phyloP scores from a whole-genome alignment of 139 green algal genomes.

The Tetraselmis chui region DNA sequence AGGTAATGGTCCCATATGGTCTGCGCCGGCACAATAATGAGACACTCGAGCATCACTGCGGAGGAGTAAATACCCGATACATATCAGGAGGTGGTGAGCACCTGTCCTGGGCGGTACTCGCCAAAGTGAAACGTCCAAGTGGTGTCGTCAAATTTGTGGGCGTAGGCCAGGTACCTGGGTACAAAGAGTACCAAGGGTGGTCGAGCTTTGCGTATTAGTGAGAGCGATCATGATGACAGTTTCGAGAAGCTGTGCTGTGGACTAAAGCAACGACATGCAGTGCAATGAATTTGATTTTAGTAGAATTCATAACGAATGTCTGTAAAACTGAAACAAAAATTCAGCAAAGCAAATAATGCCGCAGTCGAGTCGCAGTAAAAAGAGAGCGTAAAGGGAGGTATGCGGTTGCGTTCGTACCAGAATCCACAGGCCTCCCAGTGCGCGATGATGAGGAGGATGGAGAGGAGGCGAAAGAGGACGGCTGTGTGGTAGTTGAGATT shows the following conservation, averaged over 20 bases:
- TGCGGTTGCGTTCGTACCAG: neutral
- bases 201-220: too few relatives aligned
- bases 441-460: neutral
- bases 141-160: neutral
- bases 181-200: neutral
- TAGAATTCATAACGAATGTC: too few relatives aligned
- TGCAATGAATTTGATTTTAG: too few relatives aligned
- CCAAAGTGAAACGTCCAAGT: neutral
- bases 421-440: neutral
- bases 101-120: neutral
- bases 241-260: too few relatives aligned
- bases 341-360: neutral
- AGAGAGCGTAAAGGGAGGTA: neutral
- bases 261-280: too few relatives aligned
- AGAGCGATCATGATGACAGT: too few relatives aligned
- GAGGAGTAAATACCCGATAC: neutral
- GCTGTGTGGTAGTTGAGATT: neutral
- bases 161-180: neutral
- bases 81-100: neutral
- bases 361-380: neutral
- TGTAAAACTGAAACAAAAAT: too few relatives aligned
- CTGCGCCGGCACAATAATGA: neutral
- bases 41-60: too few relatives aligned
- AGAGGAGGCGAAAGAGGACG: neutral
- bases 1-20: neutral